Conservation (phyloP, 75 land plant genomes). For the Selaginella tamariscina region DNA sequence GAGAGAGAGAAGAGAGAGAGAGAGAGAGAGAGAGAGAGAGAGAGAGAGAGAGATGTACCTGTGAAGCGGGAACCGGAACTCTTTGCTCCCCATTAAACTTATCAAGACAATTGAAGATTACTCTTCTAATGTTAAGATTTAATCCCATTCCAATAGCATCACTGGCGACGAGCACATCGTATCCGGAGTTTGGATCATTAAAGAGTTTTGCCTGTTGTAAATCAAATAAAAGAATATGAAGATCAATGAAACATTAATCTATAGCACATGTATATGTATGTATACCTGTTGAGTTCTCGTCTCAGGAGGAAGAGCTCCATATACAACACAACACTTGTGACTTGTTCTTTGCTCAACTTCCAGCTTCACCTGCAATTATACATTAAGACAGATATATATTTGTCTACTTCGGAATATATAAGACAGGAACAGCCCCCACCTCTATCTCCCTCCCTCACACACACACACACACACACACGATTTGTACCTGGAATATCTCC, state of each 20-base stretch:
- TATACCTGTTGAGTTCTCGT: constrained; percentile 76
- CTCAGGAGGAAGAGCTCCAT: constrained; percentile 97
- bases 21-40: too few species aligned
- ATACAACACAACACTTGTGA: constrained; percentile 88
- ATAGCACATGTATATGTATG: too few species aligned
- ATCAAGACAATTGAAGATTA: constrained; percentile 58
- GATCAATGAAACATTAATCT: too few species aligned
- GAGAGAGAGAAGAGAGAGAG: too few species aligned
- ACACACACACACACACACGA: neutral
- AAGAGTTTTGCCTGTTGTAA: constrained; percentile 91
- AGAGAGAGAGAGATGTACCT: constrained; percentile 8
- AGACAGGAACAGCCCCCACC: neutral
- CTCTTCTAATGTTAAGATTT: constrained; percentile 81
- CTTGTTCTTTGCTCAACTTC: constrained; percentile 73
- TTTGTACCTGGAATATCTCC: constrained; percentile 84
- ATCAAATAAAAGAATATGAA: too few species aligned
- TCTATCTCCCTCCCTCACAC: neutral
- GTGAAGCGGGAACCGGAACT: constrained; percentile 57
- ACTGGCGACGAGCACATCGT: constrained; percentile 90
- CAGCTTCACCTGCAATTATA: constrained; percentile 15
- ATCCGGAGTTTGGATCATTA: constrained; percentile 73
- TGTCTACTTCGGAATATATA: neutral
- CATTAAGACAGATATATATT: neutral
- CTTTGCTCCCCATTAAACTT: constrained; percentile 77
- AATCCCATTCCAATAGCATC: constrained; percentile 99